phyloP scores from a whole-genome alignment of 768 basidiomycete species.

The Coprinopsis cinerea region DNA sequence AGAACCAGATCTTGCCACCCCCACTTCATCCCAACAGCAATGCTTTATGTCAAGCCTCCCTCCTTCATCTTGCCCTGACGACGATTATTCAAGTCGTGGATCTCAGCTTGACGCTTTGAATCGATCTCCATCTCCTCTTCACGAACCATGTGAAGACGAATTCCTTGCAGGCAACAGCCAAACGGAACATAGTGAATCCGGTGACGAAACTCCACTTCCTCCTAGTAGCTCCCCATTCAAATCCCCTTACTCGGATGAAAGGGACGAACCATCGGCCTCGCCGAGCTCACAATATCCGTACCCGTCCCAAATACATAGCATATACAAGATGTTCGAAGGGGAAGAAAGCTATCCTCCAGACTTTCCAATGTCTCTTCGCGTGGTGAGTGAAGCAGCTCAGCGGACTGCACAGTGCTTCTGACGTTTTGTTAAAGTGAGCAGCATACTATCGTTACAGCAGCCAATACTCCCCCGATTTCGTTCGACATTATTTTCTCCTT shows the following conservation, averaged over 20 bases:
- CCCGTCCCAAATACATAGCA: background rate
- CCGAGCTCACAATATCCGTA: background rate
- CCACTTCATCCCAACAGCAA: background rate
- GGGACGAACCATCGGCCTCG: background rate
- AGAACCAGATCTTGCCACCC: background rate
- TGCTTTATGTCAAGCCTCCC: background rate
- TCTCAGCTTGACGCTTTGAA: no score
- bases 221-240: no score
- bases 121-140: background rate
- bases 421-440: no score
- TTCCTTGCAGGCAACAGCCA: background rate
- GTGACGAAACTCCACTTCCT: no score
- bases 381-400: background rate
- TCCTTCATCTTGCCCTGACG: background rate
- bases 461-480: no score
- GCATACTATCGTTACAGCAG: no score
- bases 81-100: background rate
- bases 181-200: background rate
- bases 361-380: slow-evolving; percentile 10
- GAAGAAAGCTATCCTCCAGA: slow-evolving; percentile 10
- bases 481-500: no score
- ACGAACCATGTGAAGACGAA: background rate
- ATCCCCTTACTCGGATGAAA: background rate
- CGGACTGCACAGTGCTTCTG: background rate
- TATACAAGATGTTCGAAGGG: slow-evolving; percentile 7